Evolutionary conservation across 2,329 filamentous ascomycete species (phyloP).

Genomic region (Aureobasidium sp.): DNA sequence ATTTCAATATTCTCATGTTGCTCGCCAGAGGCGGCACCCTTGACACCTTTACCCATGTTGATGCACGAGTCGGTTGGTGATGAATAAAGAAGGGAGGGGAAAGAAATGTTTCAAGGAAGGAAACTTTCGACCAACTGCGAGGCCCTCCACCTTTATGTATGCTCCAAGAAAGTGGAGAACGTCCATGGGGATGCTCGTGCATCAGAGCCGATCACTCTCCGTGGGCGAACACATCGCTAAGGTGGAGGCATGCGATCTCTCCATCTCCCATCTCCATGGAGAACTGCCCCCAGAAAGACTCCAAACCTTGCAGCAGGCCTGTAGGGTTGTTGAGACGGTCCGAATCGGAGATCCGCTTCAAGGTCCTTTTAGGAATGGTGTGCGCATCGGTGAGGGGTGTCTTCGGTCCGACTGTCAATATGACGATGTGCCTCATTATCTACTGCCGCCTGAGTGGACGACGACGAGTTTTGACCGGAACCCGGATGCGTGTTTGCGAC

Average conservation of each 20-base stretch:
- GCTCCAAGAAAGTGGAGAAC: conserved; percentile 8
- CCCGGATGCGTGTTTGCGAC: not conserved
- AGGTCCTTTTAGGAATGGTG: not conserved
- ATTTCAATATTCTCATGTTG: conserved; percentile 10
- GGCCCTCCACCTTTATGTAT: conserved; percentile 2
- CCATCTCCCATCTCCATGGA: conserved; percentile 11
- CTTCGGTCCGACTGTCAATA: conserved; percentile 8
- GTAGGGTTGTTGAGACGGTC: conserved; percentile 2
- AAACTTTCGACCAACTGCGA: not conserved
- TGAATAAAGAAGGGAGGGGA: not conserved
- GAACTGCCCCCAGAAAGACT: not conserved
- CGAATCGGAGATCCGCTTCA: conserved; percentile 8
- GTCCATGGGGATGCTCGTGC: conserved; percentile 12
- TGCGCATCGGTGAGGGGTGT: not conserved
- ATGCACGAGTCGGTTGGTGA: not conserved
- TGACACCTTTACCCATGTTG: conserved; percentile 13
- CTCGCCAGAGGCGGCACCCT: not conserved
- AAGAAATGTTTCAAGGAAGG: not conserved
- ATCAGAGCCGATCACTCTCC: not conserved
- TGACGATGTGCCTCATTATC: not conserved
- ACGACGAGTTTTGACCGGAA: conserved; percentile 1
- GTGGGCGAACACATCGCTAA: conserved; percentile 3
- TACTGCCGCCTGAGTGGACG: conserved; percentile 4
- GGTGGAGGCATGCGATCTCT: conserved; percentile 6
- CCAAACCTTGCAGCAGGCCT: not conserved